Evolutionary conservation across 176 grass and related monocot species (phyloP), one percentile per base, ranked within the genome.

Genomic region (Stipa capillata): DNA sequence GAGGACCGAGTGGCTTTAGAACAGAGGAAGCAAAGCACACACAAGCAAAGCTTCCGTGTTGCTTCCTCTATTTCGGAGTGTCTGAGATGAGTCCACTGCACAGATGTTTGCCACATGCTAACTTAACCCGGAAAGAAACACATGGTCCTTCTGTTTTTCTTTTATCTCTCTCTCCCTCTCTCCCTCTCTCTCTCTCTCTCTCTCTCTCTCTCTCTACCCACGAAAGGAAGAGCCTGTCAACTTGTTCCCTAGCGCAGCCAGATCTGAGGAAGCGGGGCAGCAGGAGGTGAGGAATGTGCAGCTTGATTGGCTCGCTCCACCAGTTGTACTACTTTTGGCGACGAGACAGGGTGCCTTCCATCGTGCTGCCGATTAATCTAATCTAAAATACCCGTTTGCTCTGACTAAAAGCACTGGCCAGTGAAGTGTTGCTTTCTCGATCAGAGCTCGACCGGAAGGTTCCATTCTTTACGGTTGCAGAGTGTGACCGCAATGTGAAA

Each of bases 31-130:
- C 8, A 18, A 31, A 11, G n/a, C n/a, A n/a, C n/a, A n/a, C n/a
- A n/a, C n/a, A n/a, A n/a, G n/a, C n/a, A n/a, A n/a, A n/a, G 25
- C 16, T 32, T 44, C 24, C 1, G 14, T 69, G 24, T 32, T 27
- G 66, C 21, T 70, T 48, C 66, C 15, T 70, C 7, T 47, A 40
- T 17, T 29, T 47, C 42, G 28, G 4, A 48, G 31, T 13, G 67
- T 11, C 31, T 31, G 42, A 48, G 42, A 70, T 44, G 24, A 48
- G 25, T 44, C 28, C 15, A 70, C 21, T 24, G 16, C 39, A 47
- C 42, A 48, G 15, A 70, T 70, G 67, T 70, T 48, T 70, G 42
- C 67, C 42, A 70, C 43, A 32, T 70, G 67, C 67, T 48, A 70
- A 27, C 15, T 48, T 70, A 10, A 31, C 15, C 4, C 25, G 25